Base-by-base conservation (phyloP, 73 alveolate species). In the Paramecium pentaurelia region DNA sequence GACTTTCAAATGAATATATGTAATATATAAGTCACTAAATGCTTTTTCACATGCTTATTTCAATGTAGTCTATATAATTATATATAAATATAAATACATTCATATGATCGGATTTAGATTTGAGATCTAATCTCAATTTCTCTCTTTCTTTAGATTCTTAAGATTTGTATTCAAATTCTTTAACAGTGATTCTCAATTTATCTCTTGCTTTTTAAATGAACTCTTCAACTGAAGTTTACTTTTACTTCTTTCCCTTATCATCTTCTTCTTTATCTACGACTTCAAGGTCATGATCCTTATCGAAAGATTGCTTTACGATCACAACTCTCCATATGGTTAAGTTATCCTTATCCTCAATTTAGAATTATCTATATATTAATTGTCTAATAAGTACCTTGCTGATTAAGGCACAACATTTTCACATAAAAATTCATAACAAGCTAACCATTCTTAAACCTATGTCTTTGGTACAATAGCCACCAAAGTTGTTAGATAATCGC, bases 301-400 rank as follows among this genome's bases (percentile, higher is more conserved):
- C 80, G 30, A 89, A 59, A 40, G 84, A 40, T 10, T 47, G 75
- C 59, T 88, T 95, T 49, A 96, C 42, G 18, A 96, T 95, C 18
- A 96, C 98, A 4, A 96, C 93, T 91, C 99, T 94, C 95, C 96
- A 94, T 10, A 96, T 68, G 25, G 94, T 93, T 64, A 92, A 73
- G 30, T 95, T 95, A 49, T 96, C 99, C 37, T 93, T 96, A 77
- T 96, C 99, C 60, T 96, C 97, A 70, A 93, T 87, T 54, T 87
- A 71, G 86, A 93, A 93, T 92, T 93, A 92, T 47, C 94, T 89
- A 45, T 89, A 20, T 44, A 64, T n/a, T 42, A 10, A 22, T 14
- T 27, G 68, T 54, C n/a, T 16, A 27, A 86, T 28, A 25, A 25
- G 30, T 71, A 89, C 94, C 93, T 93, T 42, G 96, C 92, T 34